These are phyloP conservation scores for Colletotrichum sp. DNA, from an alignment of 2,329 filamentous ascomycete species.

Conservation along the genomic window DNA sequence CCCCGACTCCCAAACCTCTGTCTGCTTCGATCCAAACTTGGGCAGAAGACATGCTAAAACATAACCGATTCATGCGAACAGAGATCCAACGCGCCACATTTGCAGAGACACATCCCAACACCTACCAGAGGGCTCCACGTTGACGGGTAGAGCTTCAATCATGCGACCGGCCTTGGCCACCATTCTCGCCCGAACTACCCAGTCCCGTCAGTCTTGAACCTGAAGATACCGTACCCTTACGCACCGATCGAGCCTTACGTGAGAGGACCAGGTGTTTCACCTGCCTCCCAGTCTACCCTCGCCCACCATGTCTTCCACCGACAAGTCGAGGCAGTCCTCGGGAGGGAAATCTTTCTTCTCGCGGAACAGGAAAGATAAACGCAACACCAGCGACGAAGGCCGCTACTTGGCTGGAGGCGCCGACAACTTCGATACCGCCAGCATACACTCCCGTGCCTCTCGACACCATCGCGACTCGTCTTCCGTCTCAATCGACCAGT, in stretches of 20 bases:
- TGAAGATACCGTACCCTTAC: conserved; percentile 1
- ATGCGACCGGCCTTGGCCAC: conserved; percentile 44
- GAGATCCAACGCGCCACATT: conserved; percentile 15
- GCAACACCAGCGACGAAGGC: conserved; percentile 64
- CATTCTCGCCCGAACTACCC: conserved; percentile 16
- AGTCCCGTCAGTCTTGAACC: conserved; percentile 17
- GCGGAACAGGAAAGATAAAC: conserved; percentile 78
- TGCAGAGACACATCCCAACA: neutral
- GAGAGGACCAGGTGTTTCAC: conserved; percentile 22
- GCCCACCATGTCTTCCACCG: conserved; percentile 64
- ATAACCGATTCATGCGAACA: conserved; percentile 22
- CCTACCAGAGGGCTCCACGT: conserved; percentile 11
- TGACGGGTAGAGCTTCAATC: conserved; percentile 29
- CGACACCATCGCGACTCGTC: conserved; percentile 81
- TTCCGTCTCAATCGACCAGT: conserved; percentile 72
- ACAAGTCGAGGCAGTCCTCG: conserved; percentile 84
- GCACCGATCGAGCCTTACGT: conserved; percentile 14
- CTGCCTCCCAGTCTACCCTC: conserved; percentile 17
- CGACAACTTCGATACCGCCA: conserved; percentile 64
- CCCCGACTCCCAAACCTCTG: conserved; percentile 1
- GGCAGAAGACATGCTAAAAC: conserved; percentile 23
- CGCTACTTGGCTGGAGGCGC: conserved; percentile 57
- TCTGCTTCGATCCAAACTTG: conserved; percentile 17
- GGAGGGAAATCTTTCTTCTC: conserved; percentile 83
- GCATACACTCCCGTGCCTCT: conserved; percentile 72